A percentile compares a stretch with the other conserved stretches of the same genome.
These are phyloP conservation scores for Besnoitia besnoiti DNA, from an alignment of 169 alveolate species.

Conservation along the genomic window DNA sequence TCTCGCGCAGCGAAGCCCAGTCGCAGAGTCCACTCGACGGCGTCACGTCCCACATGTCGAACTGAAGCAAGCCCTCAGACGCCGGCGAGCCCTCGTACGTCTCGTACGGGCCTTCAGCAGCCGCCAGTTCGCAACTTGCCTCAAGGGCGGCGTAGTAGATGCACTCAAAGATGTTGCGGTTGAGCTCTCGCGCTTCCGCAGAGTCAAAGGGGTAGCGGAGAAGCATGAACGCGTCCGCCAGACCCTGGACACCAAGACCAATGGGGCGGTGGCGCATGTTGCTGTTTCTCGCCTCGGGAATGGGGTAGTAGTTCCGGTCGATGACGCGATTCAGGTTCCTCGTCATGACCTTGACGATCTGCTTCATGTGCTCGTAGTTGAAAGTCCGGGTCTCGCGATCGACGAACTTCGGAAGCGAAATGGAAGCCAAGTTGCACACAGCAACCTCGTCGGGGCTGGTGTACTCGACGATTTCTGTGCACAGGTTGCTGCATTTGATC, in stretches of 20 bases:
- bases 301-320: constrained; percentile 96
- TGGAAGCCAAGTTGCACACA: constrained; percentile 98
- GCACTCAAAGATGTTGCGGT: constrained; percentile 95
- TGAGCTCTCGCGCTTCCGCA: constrained; percentile 91
- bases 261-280: constrained; percentile 98
- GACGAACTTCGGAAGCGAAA: constrained; percentile 89
- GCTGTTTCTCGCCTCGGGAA: constrained; percentile 92
- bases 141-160: constrained; percentile 97
- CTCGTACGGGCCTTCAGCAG: constrained; percentile 92
- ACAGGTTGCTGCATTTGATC: constrained; percentile 94
- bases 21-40: constrained; percentile 84
- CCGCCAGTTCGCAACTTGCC: constrained; percentile 95
- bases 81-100: constrained; percentile 97
- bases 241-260: constrained; percentile 99
- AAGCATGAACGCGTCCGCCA: constrained; percentile 97
- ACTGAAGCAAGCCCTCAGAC: constrained; percentile 95
- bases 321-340: constrained; percentile 94
- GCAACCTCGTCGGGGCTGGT: constrained; percentile 97
- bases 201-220: constrained; percentile 96
- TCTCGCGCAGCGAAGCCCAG: constrained; percentile 93
- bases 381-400: constrained; percentile 75
- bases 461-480: constrained; percentile 97
- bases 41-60: constrained; percentile 94
- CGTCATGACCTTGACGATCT: constrained; percentile 91
- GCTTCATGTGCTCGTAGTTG: constrained; percentile 83